Conservation (phyloP, 129 eudicot genomes). For the Erigeron canadensis region DNA sequence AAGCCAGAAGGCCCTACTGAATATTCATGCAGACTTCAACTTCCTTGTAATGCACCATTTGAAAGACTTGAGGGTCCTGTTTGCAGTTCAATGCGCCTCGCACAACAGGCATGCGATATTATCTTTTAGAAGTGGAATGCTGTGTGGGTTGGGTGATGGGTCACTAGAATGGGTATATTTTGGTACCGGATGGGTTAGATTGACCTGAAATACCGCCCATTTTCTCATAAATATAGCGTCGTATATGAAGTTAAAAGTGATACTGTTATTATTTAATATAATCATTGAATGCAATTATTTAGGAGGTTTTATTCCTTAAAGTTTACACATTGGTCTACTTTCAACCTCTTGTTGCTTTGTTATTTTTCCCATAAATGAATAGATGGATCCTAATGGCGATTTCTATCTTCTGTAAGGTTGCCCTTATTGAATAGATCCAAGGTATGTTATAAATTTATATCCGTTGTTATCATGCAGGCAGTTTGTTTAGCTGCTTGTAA, state of each 20-base stretch:
- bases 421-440: background rate
- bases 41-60: conserved; percentile 98
- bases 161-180: background rate
- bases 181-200: too few relatives aligned
- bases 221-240: too few relatives aligned
- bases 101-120: conserved; percentile 75
- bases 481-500: conserved; percentile 99
- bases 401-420: background rate
- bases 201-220: too few relatives aligned
- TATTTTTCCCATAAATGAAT: background rate
- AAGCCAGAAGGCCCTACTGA: conserved; percentile 74
- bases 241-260: too few relatives aligned
- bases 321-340: background rate
- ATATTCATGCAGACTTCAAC: conserved; percentile 96
- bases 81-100: conserved; percentile 95
- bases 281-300: background rate
- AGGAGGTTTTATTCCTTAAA: conserved; percentile 3
- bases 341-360: background rate
- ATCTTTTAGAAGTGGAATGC: background rate
- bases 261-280: background rate
- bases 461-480: conserved; percentile 52
- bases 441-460: conserved; percentile 7
- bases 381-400: background rate
- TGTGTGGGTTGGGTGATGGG: background rate
- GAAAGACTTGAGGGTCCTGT: conserved; percentile 96